Evolutionary conservation across 805 yeast genomes (phyloP).

Genomic region (Spencermartinsiella europaea): DNA sequence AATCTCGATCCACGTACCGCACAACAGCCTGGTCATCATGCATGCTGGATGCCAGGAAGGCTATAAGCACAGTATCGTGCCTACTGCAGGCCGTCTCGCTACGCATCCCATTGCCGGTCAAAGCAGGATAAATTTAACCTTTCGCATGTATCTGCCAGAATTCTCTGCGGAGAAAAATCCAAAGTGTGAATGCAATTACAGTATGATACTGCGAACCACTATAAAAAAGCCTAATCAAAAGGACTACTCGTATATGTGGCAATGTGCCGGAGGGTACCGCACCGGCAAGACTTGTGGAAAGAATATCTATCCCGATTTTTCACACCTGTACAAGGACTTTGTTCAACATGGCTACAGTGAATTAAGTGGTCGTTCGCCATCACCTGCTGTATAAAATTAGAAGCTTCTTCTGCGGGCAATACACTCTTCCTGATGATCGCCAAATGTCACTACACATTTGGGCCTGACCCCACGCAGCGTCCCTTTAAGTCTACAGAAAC

Average conservation of each 20-base stretch:
- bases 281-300: constrained; percentile 24
- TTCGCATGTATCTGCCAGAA: constrained; percentile 46
- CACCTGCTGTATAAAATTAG: too few species aligned
- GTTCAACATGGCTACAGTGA: too few species aligned
- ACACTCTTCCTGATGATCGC: neutral
- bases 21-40: constrained; percentile 67
- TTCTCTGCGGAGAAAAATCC: constrained; percentile 35
- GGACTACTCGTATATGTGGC: constrained; percentile 60
- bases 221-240: constrained; percentile 36
- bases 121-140: constrained; percentile 59
- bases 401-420: too few species aligned
- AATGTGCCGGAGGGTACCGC: constrained; percentile 42
- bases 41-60: constrained; percentile 76
- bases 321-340: neutral
- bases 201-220: constrained; percentile 55
- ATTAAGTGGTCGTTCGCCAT: too few species aligned
- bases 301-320: constrained; percentile 12
- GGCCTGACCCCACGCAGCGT: neutral
- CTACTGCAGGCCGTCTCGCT: constrained; percentile 36
- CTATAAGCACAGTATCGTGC: constrained; percentile 60
- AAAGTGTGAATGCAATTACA: constrained; percentile 39
- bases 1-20: constrained; percentile 57
- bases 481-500: neutral
- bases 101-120: constrained; percentile 47
- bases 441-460: neutral